Percentiles rank a stretch among this genome's conserved stretches.
Conservation (phyloP, 768 basidiomycete species). For the Pleurotus giganteus region DNA sequence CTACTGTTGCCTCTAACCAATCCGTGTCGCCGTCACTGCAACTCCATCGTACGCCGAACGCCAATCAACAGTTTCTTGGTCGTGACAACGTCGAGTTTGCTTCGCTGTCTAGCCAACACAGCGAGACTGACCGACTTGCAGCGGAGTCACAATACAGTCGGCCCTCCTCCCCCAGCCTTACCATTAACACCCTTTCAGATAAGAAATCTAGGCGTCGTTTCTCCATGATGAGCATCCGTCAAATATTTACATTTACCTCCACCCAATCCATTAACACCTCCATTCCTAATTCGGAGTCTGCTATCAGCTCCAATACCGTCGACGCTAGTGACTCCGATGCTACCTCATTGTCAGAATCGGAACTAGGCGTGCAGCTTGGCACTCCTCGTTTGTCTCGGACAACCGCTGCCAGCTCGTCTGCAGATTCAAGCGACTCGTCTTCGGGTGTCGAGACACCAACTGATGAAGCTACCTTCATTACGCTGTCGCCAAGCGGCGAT, state of each 20-base stretch:
- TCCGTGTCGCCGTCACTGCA: constrained; percentile 1
- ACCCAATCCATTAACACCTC: constrained; percentile 1
- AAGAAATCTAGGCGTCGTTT: constrained; percentile 30
- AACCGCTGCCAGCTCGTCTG: constrained; percentile 7
- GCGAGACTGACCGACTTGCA: constrained; percentile 10
- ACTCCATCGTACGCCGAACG: constrained; percentile 8
- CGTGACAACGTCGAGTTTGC: neutral
- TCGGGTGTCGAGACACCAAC: constrained; percentile 10
- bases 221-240: constrained; percentile 36
- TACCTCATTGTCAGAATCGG: constrained; percentile 6
- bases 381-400: constrained; percentile 5
- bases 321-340: neutral
- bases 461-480: constrained; percentile 18
- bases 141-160: constrained; percentile 12
- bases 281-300: constrained; percentile 4
- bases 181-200: constrained; percentile 23
- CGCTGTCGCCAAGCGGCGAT: constrained; percentile 7
- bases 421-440: neutral
- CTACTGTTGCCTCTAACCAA: constrained; percentile 4
- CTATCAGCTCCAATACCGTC: constrained; percentile 13
- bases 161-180: constrained; percentile 33
- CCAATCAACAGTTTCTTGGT: constrained; percentile 7
- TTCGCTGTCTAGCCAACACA: constrained; percentile 17
- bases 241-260: constrained; percentile 34
- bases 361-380: constrained; percentile 5